Conservation (phyloP, 192 early-diverging fungal species). For the Podila epigama region DNA sequence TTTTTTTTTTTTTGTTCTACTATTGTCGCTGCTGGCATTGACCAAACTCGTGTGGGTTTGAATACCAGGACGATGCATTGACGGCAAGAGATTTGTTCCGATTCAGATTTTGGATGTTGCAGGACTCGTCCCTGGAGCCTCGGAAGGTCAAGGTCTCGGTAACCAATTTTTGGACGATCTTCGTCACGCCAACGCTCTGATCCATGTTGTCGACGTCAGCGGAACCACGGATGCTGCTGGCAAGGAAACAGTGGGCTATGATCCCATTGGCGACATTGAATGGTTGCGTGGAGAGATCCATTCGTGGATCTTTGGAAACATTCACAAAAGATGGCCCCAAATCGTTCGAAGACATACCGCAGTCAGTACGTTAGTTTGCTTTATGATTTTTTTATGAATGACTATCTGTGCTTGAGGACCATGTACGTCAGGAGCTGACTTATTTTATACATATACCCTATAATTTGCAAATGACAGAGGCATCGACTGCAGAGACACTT, state of each 20-base stretch:
- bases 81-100: constrained; percentile 73
- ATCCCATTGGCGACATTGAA: constrained; percentile 84
- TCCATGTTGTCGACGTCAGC: constrained; percentile 87
- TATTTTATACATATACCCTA: not conserved
- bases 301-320: constrained; percentile 76
- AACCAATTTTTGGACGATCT: constrained; percentile 87
- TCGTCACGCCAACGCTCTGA: constrained; percentile 75
- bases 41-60: not conserved
- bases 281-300: constrained; percentile 83
- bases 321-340: constrained; percentile 71
- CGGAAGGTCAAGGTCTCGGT: constrained; percentile 74
- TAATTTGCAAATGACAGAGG: constrained; percentile 25
- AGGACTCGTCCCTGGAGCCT: constrained; percentile 84
- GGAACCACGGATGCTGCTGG: constrained; percentile 83
- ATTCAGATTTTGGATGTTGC: constrained; percentile 83
- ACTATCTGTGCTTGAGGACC: no score
- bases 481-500: constrained; percentile 61
- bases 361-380: constrained; percentile 39
- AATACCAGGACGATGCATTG: constrained; percentile 62
- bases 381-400: not conserved
- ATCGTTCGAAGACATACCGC: constrained; percentile 74
- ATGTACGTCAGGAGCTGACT: no score
- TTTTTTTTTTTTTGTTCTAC: no score
- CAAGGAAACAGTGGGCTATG: constrained; percentile 80
- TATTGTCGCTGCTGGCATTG: no score